Evolutionary conservation across 139 green algal species (phyloP).

Genomic region (Diplosphaera chodatii): DNA sequence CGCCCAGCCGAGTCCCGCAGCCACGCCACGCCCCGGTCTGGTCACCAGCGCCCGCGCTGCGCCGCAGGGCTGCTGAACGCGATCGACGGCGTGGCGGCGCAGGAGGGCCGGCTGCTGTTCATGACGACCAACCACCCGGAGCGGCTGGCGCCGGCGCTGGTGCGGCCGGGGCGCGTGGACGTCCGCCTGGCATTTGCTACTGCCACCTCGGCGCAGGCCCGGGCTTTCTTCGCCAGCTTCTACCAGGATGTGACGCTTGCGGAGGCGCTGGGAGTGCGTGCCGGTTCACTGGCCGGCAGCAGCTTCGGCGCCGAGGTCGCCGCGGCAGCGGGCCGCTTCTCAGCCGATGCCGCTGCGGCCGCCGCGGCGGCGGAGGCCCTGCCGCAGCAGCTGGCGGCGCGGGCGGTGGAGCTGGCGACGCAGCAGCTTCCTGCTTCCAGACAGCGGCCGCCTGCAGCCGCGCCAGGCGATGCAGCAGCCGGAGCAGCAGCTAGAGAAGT

Average conservation of each 20-base stretch:
- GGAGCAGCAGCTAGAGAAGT: too few relatives aligned
- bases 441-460: too few relatives aligned
- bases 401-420: too few relatives aligned
- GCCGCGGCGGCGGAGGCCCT: too few relatives aligned
- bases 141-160: constrained; percentile 30
- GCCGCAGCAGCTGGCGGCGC: neutral
- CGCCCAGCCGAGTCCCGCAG: too few relatives aligned
- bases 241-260: neutral
- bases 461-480: neutral
- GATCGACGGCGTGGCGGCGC: constrained; percentile 42
- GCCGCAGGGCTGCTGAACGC: constrained; percentile 41
- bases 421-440: too few relatives aligned
- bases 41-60: too few relatives aligned
- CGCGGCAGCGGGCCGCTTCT: too few relatives aligned
- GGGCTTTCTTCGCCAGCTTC: constrained; percentile 1
- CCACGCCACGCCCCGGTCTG: too few relatives aligned
- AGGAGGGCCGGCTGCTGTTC: constrained; percentile 48
- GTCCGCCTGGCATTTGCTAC: constrained; percentile 8
- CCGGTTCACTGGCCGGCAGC: too few relatives aligned
- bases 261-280: neutral
- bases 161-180: constrained; percentile 36
- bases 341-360: too few relatives aligned
- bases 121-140: constrained; percentile 61
- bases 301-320: too few relatives aligned
- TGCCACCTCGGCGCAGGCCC: neutral